These are phyloP conservation scores for Candida gorgasii DNA, from an alignment of 805 yeast genomes.

Conservation along the genomic window DNA sequence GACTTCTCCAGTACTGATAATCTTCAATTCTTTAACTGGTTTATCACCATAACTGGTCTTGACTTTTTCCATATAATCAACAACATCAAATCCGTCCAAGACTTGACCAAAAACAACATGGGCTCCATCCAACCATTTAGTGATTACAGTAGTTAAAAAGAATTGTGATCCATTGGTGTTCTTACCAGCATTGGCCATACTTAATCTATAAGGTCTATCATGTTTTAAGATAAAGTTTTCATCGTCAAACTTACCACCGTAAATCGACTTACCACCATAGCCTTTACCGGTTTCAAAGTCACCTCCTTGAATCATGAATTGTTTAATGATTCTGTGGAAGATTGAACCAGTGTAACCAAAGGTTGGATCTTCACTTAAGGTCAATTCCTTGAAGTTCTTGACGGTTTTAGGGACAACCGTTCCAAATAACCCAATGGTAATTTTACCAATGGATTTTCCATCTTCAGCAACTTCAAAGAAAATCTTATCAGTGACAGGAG, in stretches of 20 bases:
- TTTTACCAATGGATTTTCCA: constrained; percentile 73
- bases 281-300: constrained; percentile 50
- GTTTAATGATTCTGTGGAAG: constrained; percentile 51
- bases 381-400: constrained; percentile 92
- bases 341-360: constrained; percentile 46
- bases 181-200: constrained; percentile 99
- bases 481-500: constrained; percentile 73
- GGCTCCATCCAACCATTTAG: constrained; percentile 89
- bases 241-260: constrained; percentile 75
- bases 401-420: constrained; percentile 92
- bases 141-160: constrained; percentile 89
- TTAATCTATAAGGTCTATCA: constrained; percentile 74
- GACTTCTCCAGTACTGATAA: constrained; percentile 72
- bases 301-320: constrained; percentile 52
- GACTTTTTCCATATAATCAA: constrained; percentile 69
- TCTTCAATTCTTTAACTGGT: constrained; percentile 66
- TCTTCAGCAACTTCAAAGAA: constrained; percentile 86
- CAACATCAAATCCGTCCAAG: constrained; percentile 81
- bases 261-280: constrained; percentile 48
- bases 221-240: constrained; percentile 77
- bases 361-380: constrained; percentile 54
- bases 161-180: constrained; percentile 98
- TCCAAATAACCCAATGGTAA: constrained; percentile 87
- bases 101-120: constrained; percentile 98
- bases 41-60: constrained; percentile 65